Evolutionary conservation across 2,329 filamentous ascomycete species (phyloP).

Genomic region (Xylaria sp.): DNA sequence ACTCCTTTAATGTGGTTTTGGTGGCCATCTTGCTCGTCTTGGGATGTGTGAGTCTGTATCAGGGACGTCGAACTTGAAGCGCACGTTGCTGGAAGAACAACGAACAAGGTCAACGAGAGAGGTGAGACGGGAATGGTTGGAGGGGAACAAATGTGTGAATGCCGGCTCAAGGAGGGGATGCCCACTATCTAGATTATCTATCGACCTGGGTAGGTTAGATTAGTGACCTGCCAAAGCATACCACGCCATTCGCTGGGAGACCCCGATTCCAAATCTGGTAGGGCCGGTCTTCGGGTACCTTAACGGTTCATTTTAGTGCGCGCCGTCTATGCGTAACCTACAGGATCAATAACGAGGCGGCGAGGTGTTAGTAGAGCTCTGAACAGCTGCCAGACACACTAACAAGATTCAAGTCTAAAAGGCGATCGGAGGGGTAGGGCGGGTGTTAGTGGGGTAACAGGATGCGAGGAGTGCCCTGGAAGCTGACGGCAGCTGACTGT

Average conservation of each 20-base stretch:
- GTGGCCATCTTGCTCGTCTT: constrained; percentile 64
- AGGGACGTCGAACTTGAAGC: neutral
- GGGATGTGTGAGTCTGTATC: too few relatives aligned
- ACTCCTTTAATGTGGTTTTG: constrained; percentile 82
- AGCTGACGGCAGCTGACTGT: constrained; percentile 33
- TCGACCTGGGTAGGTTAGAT: too few relatives aligned
- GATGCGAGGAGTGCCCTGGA: neutral
- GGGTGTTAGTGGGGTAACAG: neutral
- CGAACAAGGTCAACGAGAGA: neutral
- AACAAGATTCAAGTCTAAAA: neutral
- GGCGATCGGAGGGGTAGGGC: constrained; percentile 3
- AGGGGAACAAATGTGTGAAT: constrained; percentile 25
- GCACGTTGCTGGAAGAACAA: neutral
- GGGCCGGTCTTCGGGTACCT: constrained; percentile 25
- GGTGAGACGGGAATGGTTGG: constrained; percentile 22
- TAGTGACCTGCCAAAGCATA: neutral
- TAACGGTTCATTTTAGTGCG: constrained; percentile 7
- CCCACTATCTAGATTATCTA: constrained; percentile 4
- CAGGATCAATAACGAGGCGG: neutral
- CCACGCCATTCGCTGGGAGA: constrained; percentile 6
- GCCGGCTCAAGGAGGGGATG: constrained; percentile 19
- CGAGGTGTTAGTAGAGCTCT: neutral
- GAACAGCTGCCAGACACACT: neutral
- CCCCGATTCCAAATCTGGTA: constrained; percentile 37
- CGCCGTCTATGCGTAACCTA: neutral